These are phyloP conservation scores for Ustilago sp. DNA, from an alignment of 1,284 basidiomycete species.

Conservation along the genomic window DNA sequence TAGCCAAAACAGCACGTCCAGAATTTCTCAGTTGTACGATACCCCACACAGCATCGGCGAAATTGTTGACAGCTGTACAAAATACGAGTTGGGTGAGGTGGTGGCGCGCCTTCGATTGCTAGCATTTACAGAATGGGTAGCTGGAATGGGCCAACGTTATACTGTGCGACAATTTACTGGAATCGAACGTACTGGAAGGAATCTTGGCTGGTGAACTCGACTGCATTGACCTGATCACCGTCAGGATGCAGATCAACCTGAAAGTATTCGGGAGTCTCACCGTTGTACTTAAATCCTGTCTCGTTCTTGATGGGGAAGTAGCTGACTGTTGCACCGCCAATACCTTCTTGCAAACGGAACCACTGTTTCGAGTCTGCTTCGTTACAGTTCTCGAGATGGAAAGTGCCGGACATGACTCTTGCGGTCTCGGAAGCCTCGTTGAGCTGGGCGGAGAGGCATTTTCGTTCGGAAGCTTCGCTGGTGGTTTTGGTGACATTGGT, in stretches of 20 bases:
- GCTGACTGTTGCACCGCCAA: constrained; percentile 12
- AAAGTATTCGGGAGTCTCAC: constrained; percentile 33
- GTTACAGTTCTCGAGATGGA: constrained; percentile 16
- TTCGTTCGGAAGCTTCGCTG: neutral
- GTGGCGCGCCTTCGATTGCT: constrained; percentile 13
- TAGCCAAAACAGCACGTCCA: too few relatives aligned
- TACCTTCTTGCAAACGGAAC: constrained; percentile 39
- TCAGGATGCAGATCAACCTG: constrained; percentile 19
- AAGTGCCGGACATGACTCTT: constrained; percentile 6
- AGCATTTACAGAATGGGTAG: neutral
- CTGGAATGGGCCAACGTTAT: neutral
- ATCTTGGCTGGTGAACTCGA: constrained; percentile 7
- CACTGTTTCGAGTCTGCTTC: constrained; percentile 29
- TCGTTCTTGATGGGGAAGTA: constrained; percentile 40
- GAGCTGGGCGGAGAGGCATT: constrained; percentile 20
- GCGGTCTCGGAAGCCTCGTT: neutral
- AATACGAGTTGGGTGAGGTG: neutral
- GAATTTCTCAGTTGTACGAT: neutral
- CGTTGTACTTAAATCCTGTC: constrained; percentile 28
- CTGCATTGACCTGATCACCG: constrained; percentile 3
- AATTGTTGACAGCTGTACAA: neutral
- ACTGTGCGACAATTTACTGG: neutral
- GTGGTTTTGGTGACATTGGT: constrained; percentile 12
- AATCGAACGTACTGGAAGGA: constrained; percentile 26
- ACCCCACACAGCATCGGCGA: neutral